Evolutionary conservation across 306 rosid genomes (phyloP).

Genomic region (Sindora glabra): DNA sequence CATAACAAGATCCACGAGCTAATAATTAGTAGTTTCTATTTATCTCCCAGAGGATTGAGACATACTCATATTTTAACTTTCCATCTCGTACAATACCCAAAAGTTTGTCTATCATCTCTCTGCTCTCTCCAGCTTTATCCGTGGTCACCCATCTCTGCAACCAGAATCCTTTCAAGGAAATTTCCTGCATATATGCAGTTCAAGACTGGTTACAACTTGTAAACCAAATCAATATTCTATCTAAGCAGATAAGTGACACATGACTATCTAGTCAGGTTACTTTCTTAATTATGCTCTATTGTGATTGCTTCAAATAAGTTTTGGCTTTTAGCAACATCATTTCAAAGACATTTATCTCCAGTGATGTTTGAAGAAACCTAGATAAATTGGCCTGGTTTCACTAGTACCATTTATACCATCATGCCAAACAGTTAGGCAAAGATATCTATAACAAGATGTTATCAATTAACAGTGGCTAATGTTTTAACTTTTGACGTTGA

Average conservation of each 20-base stretch:
- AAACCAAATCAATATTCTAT: conserved; percentile 1
- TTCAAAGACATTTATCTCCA: too few relatives aligned
- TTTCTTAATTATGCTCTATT: not conserved
- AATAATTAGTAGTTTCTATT: too few relatives aligned
- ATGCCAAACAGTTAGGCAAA: not conserved
- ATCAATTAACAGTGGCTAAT: not conserved
- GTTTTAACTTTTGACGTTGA: not conserved
- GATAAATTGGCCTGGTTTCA: not conserved
- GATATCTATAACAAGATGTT: not conserved
- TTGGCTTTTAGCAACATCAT: too few relatives aligned
- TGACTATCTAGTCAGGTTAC: not conserved
- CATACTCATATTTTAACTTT: conserved; percentile 75
- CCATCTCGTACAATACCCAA: conserved; percentile 58
- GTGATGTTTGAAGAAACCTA: not conserved
- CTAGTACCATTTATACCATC: not conserved
- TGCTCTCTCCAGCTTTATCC: conserved; percentile 61
- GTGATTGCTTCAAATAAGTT: not conserved
- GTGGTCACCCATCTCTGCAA: conserved; percentile 68
- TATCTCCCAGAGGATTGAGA: not conserved
- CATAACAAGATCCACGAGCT: not conserved
- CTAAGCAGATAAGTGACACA: not conserved
- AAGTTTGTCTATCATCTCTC: conserved; percentile 74
- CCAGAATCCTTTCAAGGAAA: conserved; percentile 93
- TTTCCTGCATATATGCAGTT: conserved; percentile 44
- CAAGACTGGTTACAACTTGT: not conserved